Conservation (phyloP, 169 alveolate species). For the Eimeria zaria region DNA sequence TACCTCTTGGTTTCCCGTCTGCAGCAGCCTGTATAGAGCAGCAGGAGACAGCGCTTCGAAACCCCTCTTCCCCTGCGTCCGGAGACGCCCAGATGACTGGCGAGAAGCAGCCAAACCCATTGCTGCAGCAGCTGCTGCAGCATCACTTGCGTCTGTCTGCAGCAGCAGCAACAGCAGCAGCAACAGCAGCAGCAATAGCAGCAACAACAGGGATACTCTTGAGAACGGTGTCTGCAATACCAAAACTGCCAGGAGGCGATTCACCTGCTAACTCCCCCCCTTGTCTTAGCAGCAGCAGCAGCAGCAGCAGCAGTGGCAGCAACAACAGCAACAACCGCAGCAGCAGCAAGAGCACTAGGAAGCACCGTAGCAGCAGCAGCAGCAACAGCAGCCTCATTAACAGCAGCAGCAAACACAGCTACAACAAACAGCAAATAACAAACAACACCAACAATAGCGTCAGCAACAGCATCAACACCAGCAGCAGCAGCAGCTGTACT, state of each 20-base stretch:
- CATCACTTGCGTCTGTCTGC: slow-evolving; percentile 51
- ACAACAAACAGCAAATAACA: background rate
- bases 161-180: slow-evolving; percentile 40
- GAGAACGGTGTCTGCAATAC: too few species aligned
- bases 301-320: too few species aligned
- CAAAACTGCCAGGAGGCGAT: too few species aligned
- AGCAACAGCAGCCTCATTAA: too few species aligned
- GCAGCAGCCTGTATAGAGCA: slow-evolving; percentile 51
- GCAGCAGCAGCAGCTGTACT: background rate
- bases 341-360: too few species aligned
- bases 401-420: too few species aligned
- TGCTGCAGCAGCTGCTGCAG: slow-evolving; percentile 38
- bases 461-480: background rate
- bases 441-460: background rate
- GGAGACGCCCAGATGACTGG: slow-evolving; percentile 49
- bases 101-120: slow-evolving; percentile 31
- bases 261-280: background rate
- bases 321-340: too few species aligned
- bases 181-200: too few species aligned
- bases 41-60: slow-evolving; percentile 55
- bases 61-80: slow-evolving; percentile 55
- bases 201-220: too few species aligned
- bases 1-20: slow-evolving; percentile 51
- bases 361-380: too few species aligned
- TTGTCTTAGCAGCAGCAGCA: too few species aligned